Evolutionary conservation across 2,329 filamentous ascomycete species (phyloP).

Genomic region (Arthroderma sp.): DNA sequence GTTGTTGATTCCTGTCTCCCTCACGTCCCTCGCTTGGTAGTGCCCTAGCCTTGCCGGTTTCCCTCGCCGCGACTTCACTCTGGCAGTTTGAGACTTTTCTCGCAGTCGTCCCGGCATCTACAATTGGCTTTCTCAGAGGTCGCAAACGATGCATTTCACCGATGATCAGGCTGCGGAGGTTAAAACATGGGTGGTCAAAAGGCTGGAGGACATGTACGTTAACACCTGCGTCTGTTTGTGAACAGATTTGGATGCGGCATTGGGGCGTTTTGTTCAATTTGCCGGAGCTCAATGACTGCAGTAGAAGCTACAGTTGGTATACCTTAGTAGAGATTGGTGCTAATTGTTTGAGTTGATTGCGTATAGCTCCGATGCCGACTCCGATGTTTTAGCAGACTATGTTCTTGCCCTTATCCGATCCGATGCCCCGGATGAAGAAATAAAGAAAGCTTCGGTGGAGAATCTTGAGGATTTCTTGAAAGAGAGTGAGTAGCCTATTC

Average conservation of each 20-base stretch:
- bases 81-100: too few relatives aligned
- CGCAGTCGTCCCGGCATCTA: too few relatives aligned
- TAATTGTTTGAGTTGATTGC: not conserved
- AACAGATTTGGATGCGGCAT: too few relatives aligned
- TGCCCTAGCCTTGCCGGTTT: too few relatives aligned
- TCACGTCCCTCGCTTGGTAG: too few relatives aligned
- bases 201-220: constrained; percentile 44
- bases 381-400: constrained; percentile 49
- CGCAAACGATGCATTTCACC: constrained; percentile 38
- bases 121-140: too few relatives aligned
- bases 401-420: constrained; percentile 45
- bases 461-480: constrained; percentile 46
- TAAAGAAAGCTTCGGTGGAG: constrained; percentile 40
- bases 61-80: too few relatives aligned
- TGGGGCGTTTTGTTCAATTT: too few relatives aligned
- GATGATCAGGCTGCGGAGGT: constrained; percentile 40
- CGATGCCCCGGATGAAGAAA: constrained; percentile 41
- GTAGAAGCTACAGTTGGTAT: not conserved
- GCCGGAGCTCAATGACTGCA: too few relatives aligned
- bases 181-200: constrained; percentile 46
- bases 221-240: too few relatives aligned
- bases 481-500: constrained; percentile 30
- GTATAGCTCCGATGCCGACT: constrained; percentile 46
- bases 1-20: too few relatives aligned
- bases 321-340: not conserved